Base-by-base conservation (phyloP, 2,329 filamentous ascomycete genomes). In the Aspergillus oerlinghausenensis region DNA sequence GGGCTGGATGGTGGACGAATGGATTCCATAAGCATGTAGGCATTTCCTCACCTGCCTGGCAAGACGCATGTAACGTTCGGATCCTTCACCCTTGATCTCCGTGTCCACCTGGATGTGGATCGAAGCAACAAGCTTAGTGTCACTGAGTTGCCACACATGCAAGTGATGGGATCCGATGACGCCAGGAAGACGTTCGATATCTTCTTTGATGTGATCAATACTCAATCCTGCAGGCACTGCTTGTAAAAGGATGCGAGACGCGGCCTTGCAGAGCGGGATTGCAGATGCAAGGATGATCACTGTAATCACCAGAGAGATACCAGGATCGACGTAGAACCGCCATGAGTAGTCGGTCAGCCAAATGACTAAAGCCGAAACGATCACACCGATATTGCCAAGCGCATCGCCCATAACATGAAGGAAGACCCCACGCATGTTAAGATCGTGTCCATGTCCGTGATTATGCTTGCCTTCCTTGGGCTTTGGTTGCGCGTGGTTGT, bases 91-190 rank as follows among this genome's bases (percentile, higher is more conserved):
- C 69, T 92, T 88, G 73, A 96, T 92, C 64, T 92, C 89, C 72
- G 96, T 96, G 49, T 87, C 86, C 23, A 99, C 88, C 72, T 96
- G 91, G 48, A 99, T 88, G 70, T 99, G 94, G 75, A 99, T 84
- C 10, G 89, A 94, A 11, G 94, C 93, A 40, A 99, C 88, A 35
- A 96, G 81, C 78, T 97, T 96, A 52, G 92, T 94, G 70, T 97
- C 93, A 17, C 89, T 96, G 35, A 99, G 83, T 74, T 97, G 93
- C 94, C 94, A 99, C 60, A 99, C 92, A 72, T 99, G 94, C 23
- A 99, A 82, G 72, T 99, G 93, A 75, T 99, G 94, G 69, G 92
- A 96, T 71, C 89, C 91, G 59, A 94, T 80, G 50, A 99, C 89
- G 45, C 92, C 92, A 0, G 89, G 88, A 5, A 99, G 84, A 17